Base-by-base conservation (phyloP, 371 early-diverging fungal species). In the Lichtheimia ramosa region DNA sequence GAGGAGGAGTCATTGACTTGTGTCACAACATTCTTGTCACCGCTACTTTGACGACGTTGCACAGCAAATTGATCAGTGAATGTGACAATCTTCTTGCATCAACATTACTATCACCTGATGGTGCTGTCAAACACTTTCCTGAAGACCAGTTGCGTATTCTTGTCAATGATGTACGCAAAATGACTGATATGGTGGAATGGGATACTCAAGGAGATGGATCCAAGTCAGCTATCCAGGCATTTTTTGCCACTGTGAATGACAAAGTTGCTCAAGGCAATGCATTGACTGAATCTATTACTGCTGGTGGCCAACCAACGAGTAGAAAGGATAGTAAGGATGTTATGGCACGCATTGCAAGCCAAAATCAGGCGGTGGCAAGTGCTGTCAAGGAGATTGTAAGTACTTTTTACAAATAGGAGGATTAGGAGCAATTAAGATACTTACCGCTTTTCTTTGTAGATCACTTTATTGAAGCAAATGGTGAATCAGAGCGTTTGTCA, bases 171-270 rank as follows among this genome's bases (percentile, higher is more conserved):
- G 48, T 77, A 1, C 61, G 57, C 13, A 73, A 73, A 58, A 75
- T 81, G 81, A 52, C 73, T 24, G 71, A 72, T 54, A 77, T 81
- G 77, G 73, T 81, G 0, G 70, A 68, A 21, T 74, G 73, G 77
- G 64, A 63, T 16, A 8, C 34, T 34, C 42, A 62, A 15, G 56
- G 56, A 24, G 54, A 49, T 23, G 63, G 58, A 12, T 54, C 59
- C 20, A 58, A 58, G 58, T 49, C 28, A 24, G 18, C 43, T 15
- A 46, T 63, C 13, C 40, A 48, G 28, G 40, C 49, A 6, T 58
- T 25, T 12, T 63, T 63, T 15, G 59, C 41, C 5, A n/a, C 42
- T 3, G 42, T 63, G 41, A 56, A 56, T 27, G 49, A 56, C 24
- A 39, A 62, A 25, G 56, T 62, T n/a, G 34, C 56, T 20, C 43